These are phyloP conservation scores for Cylindrotheca fusiformis DNA, from an alignment of 108 stramenopile genomes.

Conservation along the genomic window DNA sequence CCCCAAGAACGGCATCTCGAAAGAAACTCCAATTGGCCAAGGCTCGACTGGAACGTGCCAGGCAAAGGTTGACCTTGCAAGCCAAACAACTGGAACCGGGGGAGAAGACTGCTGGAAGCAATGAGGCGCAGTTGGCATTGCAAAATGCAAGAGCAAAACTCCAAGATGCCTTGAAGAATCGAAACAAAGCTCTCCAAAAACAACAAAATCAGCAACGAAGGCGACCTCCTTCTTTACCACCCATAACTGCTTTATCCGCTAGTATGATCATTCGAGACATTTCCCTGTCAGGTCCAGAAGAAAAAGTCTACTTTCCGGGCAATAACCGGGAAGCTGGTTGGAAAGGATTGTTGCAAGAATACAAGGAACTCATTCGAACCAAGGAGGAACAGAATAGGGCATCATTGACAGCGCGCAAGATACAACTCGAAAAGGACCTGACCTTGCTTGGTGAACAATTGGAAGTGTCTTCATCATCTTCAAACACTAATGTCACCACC, in stretches of 20 bases:
- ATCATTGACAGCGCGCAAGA: constrained; percentile 15
- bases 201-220: background rate
- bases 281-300: constrained; percentile 6
- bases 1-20: no score
- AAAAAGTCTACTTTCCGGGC: constrained; percentile 10
- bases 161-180: constrained; percentile 1
- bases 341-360: background rate
- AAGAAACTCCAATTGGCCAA: no score
- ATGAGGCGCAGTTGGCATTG: no score
- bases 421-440: constrained; percentile 22
- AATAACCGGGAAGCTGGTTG: background rate
- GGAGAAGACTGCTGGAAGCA: no score
- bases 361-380: background rate
- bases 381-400: background rate
- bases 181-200: constrained; percentile 13
- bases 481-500: background rate
- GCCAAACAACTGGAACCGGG: no score
- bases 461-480: constrained; percentile 1
- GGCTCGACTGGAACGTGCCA: no score
- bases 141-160: constrained; percentile 13
- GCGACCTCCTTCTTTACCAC: constrained; percentile 1
- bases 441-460: constrained; percentile 14
- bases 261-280: constrained; percentile 13
- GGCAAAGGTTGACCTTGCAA: no score
- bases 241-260: constrained; percentile 18